phyloP scores from a whole-genome alignment of 805 yeast species.

The Pichia membranifaciens region DNA sequence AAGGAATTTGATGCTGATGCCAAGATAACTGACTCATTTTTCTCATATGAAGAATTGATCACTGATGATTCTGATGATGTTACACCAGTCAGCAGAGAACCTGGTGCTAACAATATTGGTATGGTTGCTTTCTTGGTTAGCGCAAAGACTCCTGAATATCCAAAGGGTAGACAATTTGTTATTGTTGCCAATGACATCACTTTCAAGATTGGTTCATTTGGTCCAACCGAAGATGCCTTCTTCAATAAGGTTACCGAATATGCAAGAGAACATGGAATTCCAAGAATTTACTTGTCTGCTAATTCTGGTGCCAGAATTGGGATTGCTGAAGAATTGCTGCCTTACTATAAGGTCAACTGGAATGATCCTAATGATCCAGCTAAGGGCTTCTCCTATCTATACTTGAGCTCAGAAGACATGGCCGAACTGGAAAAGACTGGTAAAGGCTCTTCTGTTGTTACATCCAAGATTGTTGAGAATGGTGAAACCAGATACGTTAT shows the following conservation, averaged over 20 bases:
- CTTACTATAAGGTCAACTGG: conserved; percentile 91
- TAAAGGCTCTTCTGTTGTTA: conserved; percentile 54
- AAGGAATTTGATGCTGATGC: conserved; percentile 50
- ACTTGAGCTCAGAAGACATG: conserved; percentile 65
- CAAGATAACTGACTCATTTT: conserved; percentile 69
- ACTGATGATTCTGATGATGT: conserved; percentile 73
- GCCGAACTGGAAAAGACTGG: conserved; percentile 52
- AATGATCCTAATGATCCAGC: conserved; percentile 65
- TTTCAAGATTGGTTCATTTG: conserved; percentile 96
- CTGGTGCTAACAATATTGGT: conserved; percentile 93
- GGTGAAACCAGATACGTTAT: conserved; percentile 82
- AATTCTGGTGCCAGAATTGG: conserved; percentile 99
- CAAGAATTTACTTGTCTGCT: conserved; percentile 93
- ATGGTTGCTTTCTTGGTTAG: conserved; percentile 94
- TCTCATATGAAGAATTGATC: conserved; percentile 76
- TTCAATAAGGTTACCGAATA: conserved; percentile 89
- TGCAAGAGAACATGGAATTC: conserved; percentile 87
- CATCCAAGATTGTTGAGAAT: conserved; percentile 74
- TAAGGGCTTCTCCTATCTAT: conserved; percentile 88
- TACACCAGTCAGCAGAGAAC: conserved; percentile 88
- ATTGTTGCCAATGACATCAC: conserved; percentile 97
- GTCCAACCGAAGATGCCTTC: conserved; percentile 91
- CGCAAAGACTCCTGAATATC: conserved; percentile 94
- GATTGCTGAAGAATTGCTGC: conserved; percentile 91
- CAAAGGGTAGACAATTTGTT: conserved; percentile 89